phyloP scores from a whole-genome alignment of 495 filamentous ascomycete genomes.

The Stereocaulon alpinum region DNA sequence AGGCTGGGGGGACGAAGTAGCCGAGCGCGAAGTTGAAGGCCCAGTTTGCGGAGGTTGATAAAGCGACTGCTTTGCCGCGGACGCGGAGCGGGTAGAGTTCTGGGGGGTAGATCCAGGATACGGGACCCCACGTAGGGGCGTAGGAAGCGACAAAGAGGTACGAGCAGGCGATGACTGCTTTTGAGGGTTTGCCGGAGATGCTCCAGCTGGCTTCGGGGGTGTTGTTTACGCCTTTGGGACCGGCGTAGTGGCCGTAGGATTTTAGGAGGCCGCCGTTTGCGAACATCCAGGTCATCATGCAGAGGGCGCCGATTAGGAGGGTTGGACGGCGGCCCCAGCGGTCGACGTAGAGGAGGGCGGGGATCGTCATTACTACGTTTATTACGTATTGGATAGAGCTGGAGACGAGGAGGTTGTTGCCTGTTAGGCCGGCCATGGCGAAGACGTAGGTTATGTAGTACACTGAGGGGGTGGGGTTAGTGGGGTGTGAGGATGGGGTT shows the following conservation, averaged over 20 bases:
- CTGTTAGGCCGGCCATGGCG: constrained; percentile 48
- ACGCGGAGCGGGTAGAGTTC: constrained; percentile 59
- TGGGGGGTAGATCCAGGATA: constrained; percentile 54
- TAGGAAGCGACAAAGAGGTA: constrained; percentile 58
- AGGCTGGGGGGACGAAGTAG: constrained; percentile 42
- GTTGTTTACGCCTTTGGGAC: constrained; percentile 34
- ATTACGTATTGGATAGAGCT: constrained; percentile 67
- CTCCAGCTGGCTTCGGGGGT: constrained; percentile 32
- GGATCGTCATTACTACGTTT: constrained; percentile 56
- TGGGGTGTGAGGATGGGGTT: constrained; percentile 29
- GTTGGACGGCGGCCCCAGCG: constrained; percentile 41
- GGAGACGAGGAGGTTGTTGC: constrained; percentile 55
- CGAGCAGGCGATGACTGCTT: constrained; percentile 50
- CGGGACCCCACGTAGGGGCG: constrained; percentile 49
- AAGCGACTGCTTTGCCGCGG: constrained; percentile 54
- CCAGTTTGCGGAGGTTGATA: constrained; percentile 59
- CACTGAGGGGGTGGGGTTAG: constrained; percentile 38
- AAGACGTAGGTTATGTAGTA: constrained; percentile 72
- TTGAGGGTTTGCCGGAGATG: constrained; percentile 29
- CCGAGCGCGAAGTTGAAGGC: constrained; percentile 35
- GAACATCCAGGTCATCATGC: constrained; percentile 46
- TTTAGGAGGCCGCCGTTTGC: constrained; percentile 47
- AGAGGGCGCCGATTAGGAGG: constrained; percentile 40
- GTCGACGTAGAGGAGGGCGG: constrained; percentile 48
- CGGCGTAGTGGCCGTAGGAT: constrained; percentile 48